These are phyloP conservation scores for Salvia hispanica DNA, from an alignment of 257 asterid genomes.

Conservation along the genomic window DNA sequence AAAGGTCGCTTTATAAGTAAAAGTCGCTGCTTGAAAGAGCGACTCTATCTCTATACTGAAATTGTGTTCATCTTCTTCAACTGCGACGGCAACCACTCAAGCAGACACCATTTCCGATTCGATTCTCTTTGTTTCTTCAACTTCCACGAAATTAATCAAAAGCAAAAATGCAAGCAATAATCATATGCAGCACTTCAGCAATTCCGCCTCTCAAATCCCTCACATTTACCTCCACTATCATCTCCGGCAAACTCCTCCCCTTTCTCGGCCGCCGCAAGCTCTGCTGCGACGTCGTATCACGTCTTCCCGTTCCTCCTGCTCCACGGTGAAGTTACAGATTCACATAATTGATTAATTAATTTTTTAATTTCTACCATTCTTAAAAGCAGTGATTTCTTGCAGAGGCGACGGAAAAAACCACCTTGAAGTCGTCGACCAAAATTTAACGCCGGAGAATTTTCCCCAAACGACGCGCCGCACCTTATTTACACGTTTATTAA, in stretches of 20 bases:
- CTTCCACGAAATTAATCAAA: background rate
- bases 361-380: background rate
- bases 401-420: conserved; percentile 44
- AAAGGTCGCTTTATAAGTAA: too few relatives aligned
- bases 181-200: conserved; percentile 33
- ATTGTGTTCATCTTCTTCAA: background rate
- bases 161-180: conserved; percentile 41
- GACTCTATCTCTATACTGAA: conserved; percentile 21
- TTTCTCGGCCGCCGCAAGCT: conserved; percentile 79
- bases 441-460: conserved; percentile 38
- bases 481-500: conserved; percentile 55
- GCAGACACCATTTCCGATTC: conserved; percentile 23
- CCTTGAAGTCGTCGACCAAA: conserved; percentile 19
- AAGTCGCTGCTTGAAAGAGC: background rate
- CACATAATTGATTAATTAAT: background rate
- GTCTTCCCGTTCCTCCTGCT: conserved; percentile 40
- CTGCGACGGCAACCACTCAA: conserved; percentile 30
- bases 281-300: conserved; percentile 60
- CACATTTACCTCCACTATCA: conserved; percentile 22
- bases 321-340: conserved; percentile 39
- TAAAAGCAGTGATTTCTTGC: conserved; percentile 2
- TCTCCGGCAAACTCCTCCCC: conserved; percentile 35
- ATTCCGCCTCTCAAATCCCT: conserved; percentile 38
- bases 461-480: conserved; percentile 57
- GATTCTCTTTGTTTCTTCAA: background rate